These are phyloP conservation scores for Metschnikowia santaceciliae DNA, from an alignment of 805 yeast genomes.

Conservation along the genomic window DNA sequence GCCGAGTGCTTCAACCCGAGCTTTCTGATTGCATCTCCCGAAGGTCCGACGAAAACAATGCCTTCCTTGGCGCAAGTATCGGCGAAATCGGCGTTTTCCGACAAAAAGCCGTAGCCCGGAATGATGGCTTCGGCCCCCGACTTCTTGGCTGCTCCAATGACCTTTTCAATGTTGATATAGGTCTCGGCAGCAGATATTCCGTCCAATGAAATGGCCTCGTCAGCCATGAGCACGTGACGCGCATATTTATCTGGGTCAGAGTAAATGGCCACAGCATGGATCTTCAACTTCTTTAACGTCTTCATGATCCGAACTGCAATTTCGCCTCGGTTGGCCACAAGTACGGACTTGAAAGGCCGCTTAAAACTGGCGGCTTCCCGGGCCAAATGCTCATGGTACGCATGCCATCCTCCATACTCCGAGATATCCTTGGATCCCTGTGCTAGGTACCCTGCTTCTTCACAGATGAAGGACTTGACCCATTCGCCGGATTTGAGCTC, in stretches of 20 bases:
- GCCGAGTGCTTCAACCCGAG: constrained; percentile 96
- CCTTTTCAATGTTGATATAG: constrained; percentile 79
- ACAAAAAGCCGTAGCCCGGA: constrained; percentile 95
- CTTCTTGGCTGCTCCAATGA: constrained; percentile 77
- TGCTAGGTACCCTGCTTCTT: constrained; percentile 75
- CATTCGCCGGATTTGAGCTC: constrained; percentile 76
- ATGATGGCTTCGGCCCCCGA: constrained; percentile 91
- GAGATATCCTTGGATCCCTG: constrained; percentile 79
- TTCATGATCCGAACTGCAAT: constrained; percentile 92
- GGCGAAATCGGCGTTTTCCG: constrained; percentile 95
- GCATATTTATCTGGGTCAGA: constrained; percentile 89
- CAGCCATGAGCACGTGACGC: constrained; percentile 81
- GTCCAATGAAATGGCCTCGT: constrained; percentile 70
- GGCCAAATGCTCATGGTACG: constrained; percentile 44
- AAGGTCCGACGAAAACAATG: constrained; percentile 92
- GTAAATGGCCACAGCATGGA: constrained; percentile 80
- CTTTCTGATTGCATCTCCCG: constrained; percentile 87
- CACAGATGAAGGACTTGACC: constrained; percentile 94
- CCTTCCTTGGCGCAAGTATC: constrained; percentile 82
- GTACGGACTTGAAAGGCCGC: constrained; percentile 75
- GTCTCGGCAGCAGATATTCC: constrained; percentile 90
- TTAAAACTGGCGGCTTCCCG: constrained; percentile 23
- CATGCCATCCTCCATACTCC: constrained; percentile 84
- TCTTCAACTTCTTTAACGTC: constrained; percentile 76
- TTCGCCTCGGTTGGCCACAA: constrained; percentile 96